phyloP scores from a whole-genome alignment of 192 early-diverging fungal species.

The Entophlyctis luteolus region DNA sequence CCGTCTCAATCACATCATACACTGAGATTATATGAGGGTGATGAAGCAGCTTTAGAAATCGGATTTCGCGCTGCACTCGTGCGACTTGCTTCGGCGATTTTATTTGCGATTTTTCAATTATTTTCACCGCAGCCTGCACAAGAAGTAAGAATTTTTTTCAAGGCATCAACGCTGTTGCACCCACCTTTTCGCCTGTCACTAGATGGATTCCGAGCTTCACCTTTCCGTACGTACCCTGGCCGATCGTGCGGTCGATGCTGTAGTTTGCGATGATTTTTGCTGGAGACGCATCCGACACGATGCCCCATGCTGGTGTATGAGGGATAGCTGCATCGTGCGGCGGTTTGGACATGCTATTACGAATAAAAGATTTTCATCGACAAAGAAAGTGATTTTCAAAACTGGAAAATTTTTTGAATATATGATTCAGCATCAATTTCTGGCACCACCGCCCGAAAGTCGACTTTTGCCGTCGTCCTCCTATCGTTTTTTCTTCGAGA shows the following conservation, averaged over 20 bases:
- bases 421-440: too few relatives aligned
- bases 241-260: conserved; percentile 45
- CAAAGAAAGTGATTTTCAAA: too few relatives aligned
- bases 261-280: conserved; percentile 33
- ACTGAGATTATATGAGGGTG: conserved; percentile 88
- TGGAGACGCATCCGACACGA: too few relatives aligned
- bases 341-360: too few relatives aligned
- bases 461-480: too few relatives aligned
- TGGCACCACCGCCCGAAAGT: too few relatives aligned
- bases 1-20: conserved; percentile 75
- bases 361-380: too few relatives aligned
- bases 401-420: too few relatives aligned
- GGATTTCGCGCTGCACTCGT: conserved; percentile 65
- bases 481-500: too few relatives aligned
- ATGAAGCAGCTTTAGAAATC: conserved; percentile 80
- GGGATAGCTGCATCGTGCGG: too few relatives aligned
- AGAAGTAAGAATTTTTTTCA: not conserved
- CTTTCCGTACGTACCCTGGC: conserved; percentile 58
- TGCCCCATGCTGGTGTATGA: too few relatives aligned
- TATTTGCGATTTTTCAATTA: conserved; percentile 45
- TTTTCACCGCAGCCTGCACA: conserved; percentile 39
- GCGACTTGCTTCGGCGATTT: conserved; percentile 61
- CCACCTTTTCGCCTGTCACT: conserved; percentile 37
- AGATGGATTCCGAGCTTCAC: conserved; percentile 45
- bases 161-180: too few relatives aligned